Evolutionary conservation across 163 green algal species (phyloP).

Genomic region (Trebouxia gelatinosa): DNA sequence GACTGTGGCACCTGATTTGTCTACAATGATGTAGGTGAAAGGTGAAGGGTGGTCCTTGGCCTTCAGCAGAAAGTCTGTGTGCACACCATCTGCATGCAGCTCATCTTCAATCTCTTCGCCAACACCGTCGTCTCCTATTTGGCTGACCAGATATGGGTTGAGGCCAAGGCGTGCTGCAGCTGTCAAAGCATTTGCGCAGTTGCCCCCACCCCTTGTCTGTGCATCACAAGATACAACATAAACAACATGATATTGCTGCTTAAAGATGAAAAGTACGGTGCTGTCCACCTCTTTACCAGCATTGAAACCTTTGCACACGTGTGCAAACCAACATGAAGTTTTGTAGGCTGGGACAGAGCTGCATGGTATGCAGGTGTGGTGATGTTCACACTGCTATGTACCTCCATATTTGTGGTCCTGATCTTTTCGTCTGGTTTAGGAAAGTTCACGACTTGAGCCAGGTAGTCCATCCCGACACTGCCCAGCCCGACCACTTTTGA

Average conservation of each 20-base stretch:
- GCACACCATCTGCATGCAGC: constrained; percentile 79
- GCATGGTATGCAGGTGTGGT: neutral
- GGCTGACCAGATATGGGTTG: constrained; percentile 66
- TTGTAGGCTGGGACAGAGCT: neutral
- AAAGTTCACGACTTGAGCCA: constrained; percentile 81
- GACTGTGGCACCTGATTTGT: constrained; percentile 40
- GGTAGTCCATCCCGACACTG: constrained; percentile 87
- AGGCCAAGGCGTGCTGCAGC: constrained; percentile 85
- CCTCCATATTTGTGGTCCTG: constrained; percentile 82
- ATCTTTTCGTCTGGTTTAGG: constrained; percentile 94
- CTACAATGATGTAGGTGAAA: constrained; percentile 98
- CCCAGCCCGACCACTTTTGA: constrained; percentile 83
- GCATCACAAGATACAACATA: neutral
- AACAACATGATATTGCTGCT: neutral
- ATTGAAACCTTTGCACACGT: neutral
- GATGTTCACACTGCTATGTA: constrained; percentile 34
- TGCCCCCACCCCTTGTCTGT: constrained; percentile 86
- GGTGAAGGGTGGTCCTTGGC: constrained; percentile 75
- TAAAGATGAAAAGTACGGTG: neutral
- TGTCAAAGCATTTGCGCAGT: constrained; percentile 93
- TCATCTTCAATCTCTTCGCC: constrained; percentile 73
- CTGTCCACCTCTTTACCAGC: neutral
- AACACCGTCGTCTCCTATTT: constrained; percentile 85
- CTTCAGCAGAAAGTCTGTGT: constrained; percentile 66
- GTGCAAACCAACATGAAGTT: neutral